These are phyloP conservation scores for Yamadazyma kanchanaburiensis DNA, from an alignment of 1,139 yeast species.

Conservation along the genomic window DNA sequence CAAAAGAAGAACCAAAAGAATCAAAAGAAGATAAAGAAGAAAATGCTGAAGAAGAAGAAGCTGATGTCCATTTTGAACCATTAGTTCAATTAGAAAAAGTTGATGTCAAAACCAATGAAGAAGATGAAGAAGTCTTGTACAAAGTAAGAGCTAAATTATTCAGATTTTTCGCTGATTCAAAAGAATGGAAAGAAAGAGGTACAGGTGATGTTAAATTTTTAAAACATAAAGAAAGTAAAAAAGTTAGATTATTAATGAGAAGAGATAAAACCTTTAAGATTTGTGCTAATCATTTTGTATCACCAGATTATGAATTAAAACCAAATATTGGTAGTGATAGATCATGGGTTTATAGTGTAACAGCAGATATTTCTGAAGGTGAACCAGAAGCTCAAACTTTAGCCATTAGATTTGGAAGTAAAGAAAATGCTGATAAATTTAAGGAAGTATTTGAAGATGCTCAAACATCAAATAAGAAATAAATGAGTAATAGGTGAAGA, in stretches of 20 bases:
- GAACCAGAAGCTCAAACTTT: slow-evolving; percentile 94
- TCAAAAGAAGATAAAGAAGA: slow-evolving; percentile 36
- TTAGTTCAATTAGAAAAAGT: slow-evolving; percentile 86
- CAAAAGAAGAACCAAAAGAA: slow-evolving; percentile 23
- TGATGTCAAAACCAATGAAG: slow-evolving; percentile 96
- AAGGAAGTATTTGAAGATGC: slow-evolving; percentile 75
- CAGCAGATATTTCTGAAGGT: slow-evolving; percentile 95
- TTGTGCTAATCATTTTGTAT: slow-evolving; percentile 93
- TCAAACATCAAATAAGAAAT: slow-evolving; percentile 11
- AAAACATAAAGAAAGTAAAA: slow-evolving; percentile 76
- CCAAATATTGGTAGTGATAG: slow-evolving; percentile 97
- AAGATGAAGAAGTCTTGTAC: slow-evolving; percentile 83
- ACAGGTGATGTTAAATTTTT: slow-evolving; percentile 97
- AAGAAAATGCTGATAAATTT: slow-evolving; percentile 95
- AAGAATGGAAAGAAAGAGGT: slow-evolving; percentile 99
- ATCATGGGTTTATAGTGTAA: slow-evolving; percentile 95
- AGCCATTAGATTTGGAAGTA: slow-evolving; percentile 95
- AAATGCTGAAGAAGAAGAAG: slow-evolving; percentile 81
- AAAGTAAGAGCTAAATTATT: slow-evolving; percentile 94
- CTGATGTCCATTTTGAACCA: slow-evolving; percentile 96
- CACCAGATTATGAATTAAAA: slow-evolving; percentile 80
- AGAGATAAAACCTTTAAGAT: slow-evolving; percentile 97
- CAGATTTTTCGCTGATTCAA: slow-evolving; percentile 75
- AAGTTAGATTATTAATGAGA: slow-evolving; percentile 93
- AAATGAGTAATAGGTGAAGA: too few relatives aligned